These are phyloP conservation scores for Ogataea nakhonphanomensis DNA, from an alignment of 805 yeast genomes.

Conservation along the genomic window DNA sequence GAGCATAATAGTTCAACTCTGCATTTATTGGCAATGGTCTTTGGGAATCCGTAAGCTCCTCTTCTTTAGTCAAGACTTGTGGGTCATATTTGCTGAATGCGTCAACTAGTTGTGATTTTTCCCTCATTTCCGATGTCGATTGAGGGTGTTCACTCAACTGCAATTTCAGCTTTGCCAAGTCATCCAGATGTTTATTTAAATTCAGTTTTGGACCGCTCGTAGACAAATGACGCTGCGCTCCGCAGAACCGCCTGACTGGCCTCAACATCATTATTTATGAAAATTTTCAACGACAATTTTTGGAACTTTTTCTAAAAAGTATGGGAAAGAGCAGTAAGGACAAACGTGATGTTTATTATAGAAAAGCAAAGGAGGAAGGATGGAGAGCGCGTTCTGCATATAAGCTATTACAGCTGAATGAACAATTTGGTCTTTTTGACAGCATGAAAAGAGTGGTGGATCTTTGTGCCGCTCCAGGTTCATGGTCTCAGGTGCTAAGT, in stretches of 20 bases:
- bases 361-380: conserved; percentile 97
- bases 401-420: conserved; percentile 85
- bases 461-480: conserved; percentile 97
- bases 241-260: conserved; percentile 4
- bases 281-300: conserved; percentile 8
- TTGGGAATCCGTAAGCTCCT: conserved; percentile 32
- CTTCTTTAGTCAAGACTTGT: conserved; percentile 34
- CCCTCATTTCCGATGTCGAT: conserved; percentile 15
- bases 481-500: conserved; percentile 95
- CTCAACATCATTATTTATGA: conserved; percentile 7
- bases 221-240: conserved; percentile 5
- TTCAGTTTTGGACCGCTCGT: conserved; percentile 4
- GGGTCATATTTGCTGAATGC: conserved; percentile 36
- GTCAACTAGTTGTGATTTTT: conserved; percentile 25
- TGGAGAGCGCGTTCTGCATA: conserved; percentile 97
- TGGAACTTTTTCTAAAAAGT: background rate
- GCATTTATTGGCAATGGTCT: conserved; percentile 82
- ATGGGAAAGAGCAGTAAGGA: conserved; percentile 97
- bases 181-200: conserved; percentile 26
- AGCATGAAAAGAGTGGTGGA: conserved; percentile 85
- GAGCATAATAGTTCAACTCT: conserved; percentile 76
- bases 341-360: conserved; percentile 84
- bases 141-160: conserved; percentile 13
- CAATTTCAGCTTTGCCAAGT: conserved; percentile 26
- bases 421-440: conserved; percentile 78